phyloP scores from a whole-genome alignment of 768 basidiomycete genomes.

The Strobilomyces dryophilus region DNA sequence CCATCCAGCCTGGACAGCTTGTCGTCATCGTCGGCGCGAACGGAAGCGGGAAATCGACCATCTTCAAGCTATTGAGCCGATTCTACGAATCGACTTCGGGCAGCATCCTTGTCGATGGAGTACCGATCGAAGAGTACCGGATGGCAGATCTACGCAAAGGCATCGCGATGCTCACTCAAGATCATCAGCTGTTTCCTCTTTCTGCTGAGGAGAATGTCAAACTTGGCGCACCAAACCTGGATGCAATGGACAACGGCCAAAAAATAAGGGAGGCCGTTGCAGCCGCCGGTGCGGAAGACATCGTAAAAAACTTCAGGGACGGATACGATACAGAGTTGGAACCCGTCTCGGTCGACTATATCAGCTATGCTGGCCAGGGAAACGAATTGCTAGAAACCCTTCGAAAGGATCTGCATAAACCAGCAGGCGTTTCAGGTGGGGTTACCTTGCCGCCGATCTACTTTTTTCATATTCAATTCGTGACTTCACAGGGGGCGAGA shows the following conservation, averaged over 20 bases:
- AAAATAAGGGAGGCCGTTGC: slow-evolving; percentile 20
- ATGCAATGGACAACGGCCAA: slow-evolving; percentile 9
- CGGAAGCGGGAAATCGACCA: slow-evolving; percentile 33
- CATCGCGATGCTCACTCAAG: slow-evolving; percentile 42
- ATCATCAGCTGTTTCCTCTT: slow-evolving; percentile 35
- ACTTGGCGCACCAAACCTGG: slow-evolving; percentile 25
- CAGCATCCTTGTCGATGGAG: slow-evolving; percentile 36
- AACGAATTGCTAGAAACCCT: slow-evolving; percentile 12
- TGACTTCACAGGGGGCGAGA: slow-evolving; percentile 24
- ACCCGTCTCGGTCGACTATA: slow-evolving; percentile 25
- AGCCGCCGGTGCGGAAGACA: slow-evolving; percentile 38
- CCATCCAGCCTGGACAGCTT: slow-evolving; percentile 29
- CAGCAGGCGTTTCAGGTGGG: slow-evolving; percentile 23
- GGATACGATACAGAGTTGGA: slow-evolving; percentile 40
- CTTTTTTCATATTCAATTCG: not conserved
- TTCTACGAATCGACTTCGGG: slow-evolving; percentile 33
- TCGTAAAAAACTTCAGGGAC: slow-evolving; percentile 34
- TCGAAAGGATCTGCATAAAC: slow-evolving; percentile 18
- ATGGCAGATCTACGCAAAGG: slow-evolving; percentile 32
- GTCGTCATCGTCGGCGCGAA: slow-evolving; percentile 35
- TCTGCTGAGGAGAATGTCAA: slow-evolving; percentile 39
- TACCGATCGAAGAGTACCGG: slow-evolving; percentile 31
- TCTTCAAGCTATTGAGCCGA: slow-evolving; percentile 40
- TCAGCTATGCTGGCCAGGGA: slow-evolving; percentile 23
- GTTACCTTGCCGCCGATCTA: not conserved